Base-by-base conservation (phyloP, 805 yeast genomes). In the Saccharomycopsis schoenii region DNA sequence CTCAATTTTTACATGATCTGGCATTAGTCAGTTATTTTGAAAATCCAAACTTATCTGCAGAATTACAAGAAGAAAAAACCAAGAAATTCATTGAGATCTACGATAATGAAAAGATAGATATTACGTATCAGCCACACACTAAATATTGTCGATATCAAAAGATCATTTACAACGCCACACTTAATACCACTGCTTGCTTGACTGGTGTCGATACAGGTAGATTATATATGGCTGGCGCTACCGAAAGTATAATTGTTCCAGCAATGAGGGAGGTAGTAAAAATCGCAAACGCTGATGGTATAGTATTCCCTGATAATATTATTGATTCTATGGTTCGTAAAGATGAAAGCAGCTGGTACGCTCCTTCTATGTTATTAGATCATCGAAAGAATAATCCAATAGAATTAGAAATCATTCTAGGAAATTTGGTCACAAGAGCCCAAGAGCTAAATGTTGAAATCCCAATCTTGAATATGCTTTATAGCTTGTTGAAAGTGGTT, bases 301-400 rank as follows among this genome's bases (percentile, higher is more conserved):
- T 80, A 40, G 76, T 73, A 4, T 67, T 87, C 39, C 82, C 83
- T 1, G 77, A 71, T 25, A 80, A 73, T 19, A 70, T 77, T 24
- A 81, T 81, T 62, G 75, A 80, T 34, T 62, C 67, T 55, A 80
- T 83, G 75, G 69, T 82, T 40, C 83, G 82, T 65, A 76, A 82
- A 19, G 88, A 84, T 68, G 86, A 78, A 61, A 82, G 82, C 11
- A 75, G 73, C 42, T 80, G 78, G 72, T 87, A 80, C 69, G 76
- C 78, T 58, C 93, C 92, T 2, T 85, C 91, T 4, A 87, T 87
- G 93, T 73, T 80, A 63, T 85, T 85, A 12, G 93, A 87, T 68
- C 77, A 79, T 24, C 73, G 80, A 58, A 84, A 85, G 64, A 82
- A 83, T 37, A 84, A 86, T 68, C 83, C 83, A 56, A 79, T 88